Percentiles rank a stretch among this genome's conserved stretches.
Conservation (phyloP, 768 basidiomycete species). For the Podaxis sp. region DNA sequence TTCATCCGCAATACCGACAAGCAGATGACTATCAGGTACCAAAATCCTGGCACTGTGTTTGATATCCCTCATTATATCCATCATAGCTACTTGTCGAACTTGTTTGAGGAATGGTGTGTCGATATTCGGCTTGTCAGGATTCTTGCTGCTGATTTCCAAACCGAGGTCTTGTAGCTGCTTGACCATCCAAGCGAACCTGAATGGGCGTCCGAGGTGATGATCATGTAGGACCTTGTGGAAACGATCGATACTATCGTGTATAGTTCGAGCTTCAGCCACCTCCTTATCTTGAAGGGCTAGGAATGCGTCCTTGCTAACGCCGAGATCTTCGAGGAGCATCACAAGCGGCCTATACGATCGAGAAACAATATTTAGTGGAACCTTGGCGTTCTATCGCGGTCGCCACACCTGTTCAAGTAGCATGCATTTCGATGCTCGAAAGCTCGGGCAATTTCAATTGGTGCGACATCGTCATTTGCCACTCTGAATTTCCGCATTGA, state of each 20-base stretch:
- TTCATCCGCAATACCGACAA: slow-evolving; percentile 85
- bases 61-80: slow-evolving; percentile 66
- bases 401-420: slow-evolving; percentile 67
- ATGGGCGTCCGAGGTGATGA: slow-evolving; percentile 46
- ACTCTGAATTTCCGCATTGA: slow-evolving; percentile 79
- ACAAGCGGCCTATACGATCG: slow-evolving; percentile 53
- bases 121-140: slow-evolving; percentile 30
- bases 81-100: slow-evolving; percentile 59
- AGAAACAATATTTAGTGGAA: not conserved
- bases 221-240: slow-evolving; percentile 48
- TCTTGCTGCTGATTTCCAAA: slow-evolving; percentile 34
- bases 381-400: slow-evolving; percentile 4
- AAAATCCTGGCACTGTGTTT: slow-evolving; percentile 76
- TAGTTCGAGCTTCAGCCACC: slow-evolving; percentile 54
- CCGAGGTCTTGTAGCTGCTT: slow-evolving; percentile 43
- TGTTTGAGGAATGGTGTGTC: slow-evolving; percentile 58
- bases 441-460: slow-evolving; percentile 71
- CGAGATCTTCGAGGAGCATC: slow-evolving; percentile 77
- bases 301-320: slow-evolving; percentile 58
- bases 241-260: slow-evolving; percentile 52
- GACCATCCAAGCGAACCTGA: slow-evolving; percentile 51
- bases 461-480: slow-evolving; percentile 43
- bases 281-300: slow-evolving; percentile 58
- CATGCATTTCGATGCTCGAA: slow-evolving; percentile 58
- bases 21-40: slow-evolving; percentile 61